Percentiles rank a stretch among this genome's conserved stretches.
These are phyloP conservation scores for Periconia macrospinosa DNA, from an alignment of 2,329 filamentous ascomycete species.

Conservation along the genomic window DNA sequence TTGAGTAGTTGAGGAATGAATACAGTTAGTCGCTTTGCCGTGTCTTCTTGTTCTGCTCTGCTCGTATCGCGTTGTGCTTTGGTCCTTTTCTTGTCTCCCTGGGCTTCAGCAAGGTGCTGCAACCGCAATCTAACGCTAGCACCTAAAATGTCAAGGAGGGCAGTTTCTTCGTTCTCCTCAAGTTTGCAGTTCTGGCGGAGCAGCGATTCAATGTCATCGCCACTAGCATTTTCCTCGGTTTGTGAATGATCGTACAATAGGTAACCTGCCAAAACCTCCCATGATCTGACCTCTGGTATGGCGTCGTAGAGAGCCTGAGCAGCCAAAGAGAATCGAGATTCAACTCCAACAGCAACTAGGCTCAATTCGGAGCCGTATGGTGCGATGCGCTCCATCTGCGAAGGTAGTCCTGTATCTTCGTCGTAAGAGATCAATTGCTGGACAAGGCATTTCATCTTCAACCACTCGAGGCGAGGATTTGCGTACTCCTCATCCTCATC, in stretches of 20 bases:
- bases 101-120: slow-evolving; percentile 64
- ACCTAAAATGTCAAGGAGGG: slow-evolving; percentile 84
- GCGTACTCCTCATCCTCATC: slow-evolving; percentile 76
- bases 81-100: slow-evolving; percentile 59
- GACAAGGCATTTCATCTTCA: slow-evolving; percentile 87
- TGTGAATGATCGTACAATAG: slow-evolving; percentile 86
- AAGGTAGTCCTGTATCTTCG: slow-evolving; percentile 62
- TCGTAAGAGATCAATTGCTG: slow-evolving; percentile 85
- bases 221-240: slow-evolving; percentile 54
- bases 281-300: slow-evolving; percentile 77
- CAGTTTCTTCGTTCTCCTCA: slow-evolving; percentile 74
- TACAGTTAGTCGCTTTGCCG: slow-evolving; percentile 74
- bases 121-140: slow-evolving; percentile 78
- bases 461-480: slow-evolving; percentile 78
- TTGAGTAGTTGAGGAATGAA: slow-evolving; percentile 84
- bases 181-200: slow-evolving; percentile 76
- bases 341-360: slow-evolving; percentile 65
- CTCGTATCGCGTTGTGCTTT: slow-evolving; percentile 59
- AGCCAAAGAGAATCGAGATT: slow-evolving; percentile 83
- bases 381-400: slow-evolving; percentile 50
- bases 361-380: slow-evolving; percentile 41
- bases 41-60: slow-evolving; percentile 76
- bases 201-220: slow-evolving; percentile 62
- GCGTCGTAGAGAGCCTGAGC: slow-evolving; percentile 84
- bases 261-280: slow-evolving; percentile 88